Base-by-base conservation (phyloP, 768 basidiomycete species). In the Gautieria morchelliformis region DNA sequence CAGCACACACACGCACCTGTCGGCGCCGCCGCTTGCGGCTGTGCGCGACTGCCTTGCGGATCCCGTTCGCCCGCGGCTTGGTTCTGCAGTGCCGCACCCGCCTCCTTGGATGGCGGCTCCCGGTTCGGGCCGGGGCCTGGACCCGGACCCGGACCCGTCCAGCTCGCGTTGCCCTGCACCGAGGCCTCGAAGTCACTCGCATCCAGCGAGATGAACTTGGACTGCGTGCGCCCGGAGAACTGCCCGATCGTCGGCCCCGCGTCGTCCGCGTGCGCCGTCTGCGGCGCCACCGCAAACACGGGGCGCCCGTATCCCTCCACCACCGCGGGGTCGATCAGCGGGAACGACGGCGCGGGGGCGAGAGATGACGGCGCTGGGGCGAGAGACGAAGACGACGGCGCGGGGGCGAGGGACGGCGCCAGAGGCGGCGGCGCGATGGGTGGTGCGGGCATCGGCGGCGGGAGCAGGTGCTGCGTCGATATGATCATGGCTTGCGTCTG, bases 401-500 rank as follows among this genome's bases (percentile, higher is more conserved):
- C 67, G 17, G 60, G 39, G 17, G 72, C 65, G 60, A 37, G 65
- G 53, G 27, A 62, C 19, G 4, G 62, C 51, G 42, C 65, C 63
- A 20, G 54, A 47, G 10, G 69, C 46, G 20, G 27, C 37, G 32
- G 35, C 5, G 41, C 30, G 24, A 46, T n/a, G n/a, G n/a, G 19
- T 4, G 33, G 7, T 8, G 60, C 24, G 19, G 52, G 52, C 46
- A 27, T 40, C 2, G 48, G 58, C 2, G 71, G 62, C 33, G 80
- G 77, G 70, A 78, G 69, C 12, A 95, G 74, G 69, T 94, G 91
- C 62, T 87, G 83, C 1, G 92, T 94, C 10, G 91, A 91, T 56
- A 90, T 89, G 10, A 85, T 78, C 93, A 96, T 96, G 0, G 92
- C 91, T 63, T 84, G 80, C 6, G 93, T 93, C 91, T 94, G 63